Evolutionary conservation across 2,329 filamentous ascomycete species (phyloP).

Genomic region (Colletotrichum sublineola): DNA sequence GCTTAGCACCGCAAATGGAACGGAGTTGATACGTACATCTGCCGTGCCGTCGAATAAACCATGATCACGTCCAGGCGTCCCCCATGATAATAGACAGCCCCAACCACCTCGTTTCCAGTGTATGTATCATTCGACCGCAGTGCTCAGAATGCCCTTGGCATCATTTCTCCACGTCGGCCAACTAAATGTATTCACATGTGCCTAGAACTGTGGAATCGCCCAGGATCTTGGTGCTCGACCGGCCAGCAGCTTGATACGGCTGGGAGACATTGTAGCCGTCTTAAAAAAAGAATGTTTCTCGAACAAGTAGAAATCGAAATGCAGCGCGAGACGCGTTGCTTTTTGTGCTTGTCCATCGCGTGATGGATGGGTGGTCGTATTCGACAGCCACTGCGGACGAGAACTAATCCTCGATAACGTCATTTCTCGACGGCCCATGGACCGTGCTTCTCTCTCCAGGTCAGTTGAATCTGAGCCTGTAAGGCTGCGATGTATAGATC

Average conservation of each 20-base stretch:
- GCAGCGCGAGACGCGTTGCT: too few species aligned
- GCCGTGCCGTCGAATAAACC: constrained; percentile 42
- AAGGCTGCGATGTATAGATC: constrained; percentile 4
- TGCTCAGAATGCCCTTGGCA: not conserved
- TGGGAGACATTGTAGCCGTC: not conserved
- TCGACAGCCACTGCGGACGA: not conserved
- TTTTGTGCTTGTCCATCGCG: not conserved
- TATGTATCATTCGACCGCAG: not conserved
- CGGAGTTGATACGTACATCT: constrained; percentile 43
- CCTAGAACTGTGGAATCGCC: not conserved
- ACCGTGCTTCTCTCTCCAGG: not conserved
- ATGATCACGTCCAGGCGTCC: constrained; percentile 40
- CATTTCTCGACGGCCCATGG: not conserved
- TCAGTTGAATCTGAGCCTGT: not conserved
- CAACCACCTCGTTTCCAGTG: not conserved
- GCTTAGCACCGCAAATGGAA: constrained; percentile 43
- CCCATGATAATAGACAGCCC: constrained; percentile 16
- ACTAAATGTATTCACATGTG: not conserved
- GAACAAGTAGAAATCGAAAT: not conserved
- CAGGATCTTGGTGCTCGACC: not conserved
- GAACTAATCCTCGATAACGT: not conserved
- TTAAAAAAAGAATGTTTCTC: not conserved
- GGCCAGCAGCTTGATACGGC: not conserved
- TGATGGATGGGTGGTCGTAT: too few species aligned
- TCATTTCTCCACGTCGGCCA: not conserved